Base-by-base conservation (phyloP, 768 basidiomycete genomes). In the Suillus subalutaceus region DNA sequence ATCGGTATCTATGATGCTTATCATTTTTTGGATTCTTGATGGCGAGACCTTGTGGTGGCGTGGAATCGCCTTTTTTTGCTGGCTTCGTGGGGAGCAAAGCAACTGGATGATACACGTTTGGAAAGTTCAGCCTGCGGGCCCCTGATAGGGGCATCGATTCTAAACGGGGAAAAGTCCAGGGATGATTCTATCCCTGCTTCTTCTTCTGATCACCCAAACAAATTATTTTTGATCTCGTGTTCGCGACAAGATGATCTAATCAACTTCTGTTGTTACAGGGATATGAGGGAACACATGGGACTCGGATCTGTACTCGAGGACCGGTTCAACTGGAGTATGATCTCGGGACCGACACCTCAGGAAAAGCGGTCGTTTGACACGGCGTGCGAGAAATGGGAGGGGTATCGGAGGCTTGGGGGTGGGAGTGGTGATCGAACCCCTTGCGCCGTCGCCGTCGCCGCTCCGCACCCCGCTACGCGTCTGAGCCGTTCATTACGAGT, bases 281-380 rank as follows among this genome's bases (percentile, higher is more conserved):
- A 90, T 72, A 90, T 90, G 89, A 79, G 83, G 68, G 86, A 89
- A 67, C 82, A 84, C 70, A 86, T 85, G 69, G 79, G 79, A 9
- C 73, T 88, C 7, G 80, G 81, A 40, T 71, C 74, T 64, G 78
- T 81, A 4, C 75, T 88, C 10, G 74, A 82, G 61, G 82, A 85
- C 35, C 79, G 82, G 5, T 85, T 88, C 66, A 75, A 78, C 53
- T 88, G 89, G 86, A 69, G 73, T 37, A 72, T 79, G 12, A 77
- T 81, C 18, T 71, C 79, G 15, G 76, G 80, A 0, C 72, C 80
- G 32, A 77, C 80, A 10, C 81, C 85, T 12, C 73, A 77, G 38
- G 85, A 87, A 63, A 85, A 87, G 57, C 84, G 86, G 68, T 76
- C 78, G 18, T 90, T 88, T 74, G 83, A 88, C 66, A 77, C 78